Conservation (phyloP, 208 protist genomes). For the Naegleria lovaniensis region DNA sequence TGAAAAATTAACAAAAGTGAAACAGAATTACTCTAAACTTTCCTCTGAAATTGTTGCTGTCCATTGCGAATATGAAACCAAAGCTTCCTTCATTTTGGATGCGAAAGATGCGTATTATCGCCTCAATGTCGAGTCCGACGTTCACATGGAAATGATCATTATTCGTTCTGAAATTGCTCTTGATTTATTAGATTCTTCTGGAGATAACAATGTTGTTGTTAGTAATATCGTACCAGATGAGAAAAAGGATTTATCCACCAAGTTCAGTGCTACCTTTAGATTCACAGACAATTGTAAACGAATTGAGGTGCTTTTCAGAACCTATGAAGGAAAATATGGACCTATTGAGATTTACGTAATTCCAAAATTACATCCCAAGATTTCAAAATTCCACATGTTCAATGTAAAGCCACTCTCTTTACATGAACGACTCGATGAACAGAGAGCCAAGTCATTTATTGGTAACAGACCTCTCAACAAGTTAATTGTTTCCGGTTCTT, state of each 20-base stretch:
- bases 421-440: slow-evolving; percentile 31
- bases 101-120: slow-evolving; percentile 27
- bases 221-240: neutral
- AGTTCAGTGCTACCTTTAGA: slow-evolving; percentile 35
- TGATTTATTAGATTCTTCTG: slow-evolving; percentile 15
- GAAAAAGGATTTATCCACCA: neutral
- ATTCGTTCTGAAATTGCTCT: neutral
- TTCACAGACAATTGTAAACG: slow-evolving; percentile 26
- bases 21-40: slow-evolving; percentile 26
- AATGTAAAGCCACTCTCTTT: slow-evolving; percentile 35
- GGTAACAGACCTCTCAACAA: slow-evolving; percentile 18
- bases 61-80: slow-evolving; percentile 28
- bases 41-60: slow-evolving; percentile 32
- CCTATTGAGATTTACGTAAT: slow-evolving; percentile 35
- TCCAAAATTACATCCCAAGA: slow-evolving; percentile 32
- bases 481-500: slow-evolving; percentile 30
- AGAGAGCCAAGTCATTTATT: neutral
- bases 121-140: slow-evolving; percentile 20
- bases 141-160: slow-evolving; percentile 32
- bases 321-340: slow-evolving; percentile 38
- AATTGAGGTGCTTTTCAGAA: slow-evolving; percentile 33
- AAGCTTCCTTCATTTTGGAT: slow-evolving; percentile 38
- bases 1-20: slow-evolving; percentile 23
- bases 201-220: slow-evolving; percentile 31
- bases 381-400: slow-evolving; percentile 24